Evolutionary conservation across 768 basidiomycete genomes (phyloP).

Genomic region (Sutorius australiensis): DNA sequence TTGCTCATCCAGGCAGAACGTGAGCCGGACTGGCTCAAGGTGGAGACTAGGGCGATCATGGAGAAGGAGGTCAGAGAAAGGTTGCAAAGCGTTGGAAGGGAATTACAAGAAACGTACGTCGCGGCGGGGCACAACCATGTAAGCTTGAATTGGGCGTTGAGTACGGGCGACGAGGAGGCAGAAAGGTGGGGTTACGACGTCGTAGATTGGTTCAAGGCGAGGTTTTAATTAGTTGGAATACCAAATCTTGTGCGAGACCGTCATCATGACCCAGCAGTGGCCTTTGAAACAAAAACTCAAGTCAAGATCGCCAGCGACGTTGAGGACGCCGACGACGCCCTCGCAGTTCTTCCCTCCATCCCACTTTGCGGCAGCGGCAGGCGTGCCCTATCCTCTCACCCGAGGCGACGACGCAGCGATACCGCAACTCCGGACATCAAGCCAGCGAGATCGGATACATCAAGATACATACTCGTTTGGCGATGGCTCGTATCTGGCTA

Average conservation of each 20-base stretch:
- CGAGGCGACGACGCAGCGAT: slow-evolving; percentile 1
- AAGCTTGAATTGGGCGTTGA: slow-evolving; percentile 47
- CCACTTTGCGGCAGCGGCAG: slow-evolving; percentile 53
- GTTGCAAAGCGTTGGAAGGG: slow-evolving; percentile 24
- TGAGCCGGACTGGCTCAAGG: slow-evolving; percentile 47
- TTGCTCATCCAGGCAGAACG: slow-evolving; percentile 49
- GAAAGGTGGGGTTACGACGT: slow-evolving; percentile 60
- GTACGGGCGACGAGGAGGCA: slow-evolving; percentile 53
- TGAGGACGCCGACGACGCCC: slow-evolving; percentile 24
- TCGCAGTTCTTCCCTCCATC: slow-evolving; percentile 51
- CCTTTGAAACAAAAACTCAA: slow-evolving; percentile 30
- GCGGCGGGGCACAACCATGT: slow-evolving; percentile 61
- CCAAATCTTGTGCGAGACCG: not conserved
- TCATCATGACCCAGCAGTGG: slow-evolving; percentile 11
- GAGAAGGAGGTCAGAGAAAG: slow-evolving; percentile 36
- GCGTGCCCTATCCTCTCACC: slow-evolving; percentile 24
- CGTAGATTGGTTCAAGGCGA: slow-evolving; percentile 32
- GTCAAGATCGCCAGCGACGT: slow-evolving; percentile 41
- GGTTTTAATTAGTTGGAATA: slow-evolving; percentile 12
- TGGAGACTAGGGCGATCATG: slow-evolving; percentile 37
- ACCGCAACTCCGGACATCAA: not conserved
- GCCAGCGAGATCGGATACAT: slow-evolving; percentile 1
- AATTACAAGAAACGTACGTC: slow-evolving; percentile 31
- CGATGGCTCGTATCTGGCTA: slow-evolving; percentile 5
- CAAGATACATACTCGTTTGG: slow-evolving; percentile 10